These are phyloP conservation scores for Fraxinus anomala DNA, from an alignment of 257 asterid genomes.

Conservation along the genomic window DNA sequence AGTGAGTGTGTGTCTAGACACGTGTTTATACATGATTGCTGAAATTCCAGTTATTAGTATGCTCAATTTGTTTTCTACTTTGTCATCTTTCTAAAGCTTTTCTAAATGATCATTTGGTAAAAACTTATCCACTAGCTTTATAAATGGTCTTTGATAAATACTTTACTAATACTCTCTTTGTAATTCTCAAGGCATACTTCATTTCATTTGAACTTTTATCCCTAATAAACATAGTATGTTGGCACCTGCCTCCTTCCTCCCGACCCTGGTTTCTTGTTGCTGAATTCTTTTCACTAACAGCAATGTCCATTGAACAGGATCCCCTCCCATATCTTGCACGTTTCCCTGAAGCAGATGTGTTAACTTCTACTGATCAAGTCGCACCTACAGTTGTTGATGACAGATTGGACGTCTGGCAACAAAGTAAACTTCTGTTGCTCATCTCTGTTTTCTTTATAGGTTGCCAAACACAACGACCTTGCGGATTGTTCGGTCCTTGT, in stretches of 20 bases:
- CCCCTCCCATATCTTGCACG: conserved; percentile 96
- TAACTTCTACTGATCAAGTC: conserved; percentile 93
- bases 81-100: neutral
- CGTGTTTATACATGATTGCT: neutral
- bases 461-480: neutral
- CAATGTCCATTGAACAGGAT: conserved; percentile 60
- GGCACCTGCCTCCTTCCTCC: conserved; percentile 2
- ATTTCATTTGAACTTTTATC: conserved; percentile 15
- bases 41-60: neutral
- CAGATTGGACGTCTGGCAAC: conserved; percentile 85
- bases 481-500: neutral
- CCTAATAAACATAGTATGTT: neutral
- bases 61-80: neutral
- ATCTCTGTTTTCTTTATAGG: conserved; percentile 1
- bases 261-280: conserved; percentile 9
- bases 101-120: neutral
- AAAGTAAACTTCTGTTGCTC: conserved; percentile 56
- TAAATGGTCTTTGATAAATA: neutral
- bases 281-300: conserved; percentile 27
- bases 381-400: conserved; percentile 91
- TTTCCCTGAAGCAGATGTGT: conserved; percentile 94
- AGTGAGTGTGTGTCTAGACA: neutral
- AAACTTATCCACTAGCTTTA: neutral
- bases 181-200: conserved; percentile 11
- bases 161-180: neutral